Base-by-base conservation (phyloP, 441 rosid genomes). In the Mallotus repandus region DNA sequence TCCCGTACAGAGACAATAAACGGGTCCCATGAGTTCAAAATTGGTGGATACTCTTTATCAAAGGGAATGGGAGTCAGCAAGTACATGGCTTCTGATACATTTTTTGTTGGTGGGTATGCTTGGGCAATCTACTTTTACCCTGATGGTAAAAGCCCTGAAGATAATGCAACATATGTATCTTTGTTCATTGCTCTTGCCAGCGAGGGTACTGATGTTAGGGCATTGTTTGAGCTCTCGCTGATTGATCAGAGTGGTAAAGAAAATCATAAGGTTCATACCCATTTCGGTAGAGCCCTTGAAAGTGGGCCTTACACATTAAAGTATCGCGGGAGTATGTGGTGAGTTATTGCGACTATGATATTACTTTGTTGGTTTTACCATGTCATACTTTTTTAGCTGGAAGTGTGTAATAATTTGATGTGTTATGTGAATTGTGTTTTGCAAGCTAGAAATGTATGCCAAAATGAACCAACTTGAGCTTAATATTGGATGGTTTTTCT, bases 271-370 rank as follows among this genome's bases (percentile, higher is more conserved):
- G 87, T 96, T 78, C 99, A 96, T 81, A 94, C 84, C 80, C 99
- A 96, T 89, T 96, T 96, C 19, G 98, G 97, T 18, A 89, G 99
- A 79, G 78, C 87, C 66, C 98, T 89, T 45, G 98, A 96, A 80
- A 85, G 95, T 61, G 99, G 99, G 0, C 99, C 99, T 0, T 96
- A 94, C 76, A 84, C 98, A 13, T 95, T 96, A 6, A 94, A 91
- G 81, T 94, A 89, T 81, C 95, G 98, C 0, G 99, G 99, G 57
- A 94, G 98, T 72, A 96, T 96, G 98, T 96, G 99, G 99, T 96
- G 69, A 81, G 96, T 70, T 56, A 12, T 77, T 3, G 56, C 53
- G 14, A 8, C 59, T 72, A 4, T 62, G 15, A 64, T 58, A 56
- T 46, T 5, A 15, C n/a, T 13, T 49, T 68, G 48, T 38, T 38